phyloP scores from a whole-genome alignment of 345 rosid genomes.

The Cochlearia excelsa region DNA sequence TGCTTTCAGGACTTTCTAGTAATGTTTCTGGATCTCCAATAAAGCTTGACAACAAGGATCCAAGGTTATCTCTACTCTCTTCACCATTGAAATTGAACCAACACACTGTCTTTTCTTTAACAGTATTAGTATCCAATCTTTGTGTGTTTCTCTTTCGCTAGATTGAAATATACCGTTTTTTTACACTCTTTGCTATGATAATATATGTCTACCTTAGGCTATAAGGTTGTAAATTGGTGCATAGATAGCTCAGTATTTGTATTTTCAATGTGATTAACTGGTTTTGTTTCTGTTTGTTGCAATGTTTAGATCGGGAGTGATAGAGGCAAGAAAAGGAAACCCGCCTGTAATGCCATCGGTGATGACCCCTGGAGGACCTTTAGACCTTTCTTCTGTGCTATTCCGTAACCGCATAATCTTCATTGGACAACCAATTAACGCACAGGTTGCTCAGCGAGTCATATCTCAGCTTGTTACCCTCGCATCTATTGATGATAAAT shows the following conservation, averaged over 20 bases:
- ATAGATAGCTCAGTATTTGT: not conserved
- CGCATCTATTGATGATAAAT: slow-evolving; percentile 76
- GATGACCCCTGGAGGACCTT: slow-evolving; percentile 83
- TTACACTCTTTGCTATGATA: not conserved
- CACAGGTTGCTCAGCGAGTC: slow-evolving; percentile 85
- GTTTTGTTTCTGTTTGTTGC: slow-evolving; percentile 3
- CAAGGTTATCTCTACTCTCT: slow-evolving; percentile 43
- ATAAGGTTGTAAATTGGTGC: not conserved
- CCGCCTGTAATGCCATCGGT: slow-evolving; percentile 90
- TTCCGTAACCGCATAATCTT: slow-evolving; percentile 85
- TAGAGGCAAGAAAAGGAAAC: slow-evolving; percentile 61
- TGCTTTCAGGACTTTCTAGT: slow-evolving; percentile 55
- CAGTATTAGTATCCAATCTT: too few species aligned
- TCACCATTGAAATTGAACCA: not conserved
- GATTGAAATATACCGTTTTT: not conserved
- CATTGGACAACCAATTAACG: slow-evolving; percentile 74
- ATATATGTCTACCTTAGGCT: not conserved
- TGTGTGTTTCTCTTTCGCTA: not conserved
- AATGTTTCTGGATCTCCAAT: slow-evolving; percentile 37
- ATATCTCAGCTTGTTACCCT: slow-evolving; percentile 92
- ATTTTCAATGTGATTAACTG: slow-evolving; percentile 1
- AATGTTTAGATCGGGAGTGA: slow-evolving; percentile 42
- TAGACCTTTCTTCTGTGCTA: slow-evolving; percentile 82
- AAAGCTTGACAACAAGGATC: slow-evolving; percentile 38
- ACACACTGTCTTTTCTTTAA: too few species aligned